These are phyloP conservation scores for Ramalina intermedia DNA, from an alignment of 495 filamentous ascomycete species.

Conservation along the genomic window DNA sequence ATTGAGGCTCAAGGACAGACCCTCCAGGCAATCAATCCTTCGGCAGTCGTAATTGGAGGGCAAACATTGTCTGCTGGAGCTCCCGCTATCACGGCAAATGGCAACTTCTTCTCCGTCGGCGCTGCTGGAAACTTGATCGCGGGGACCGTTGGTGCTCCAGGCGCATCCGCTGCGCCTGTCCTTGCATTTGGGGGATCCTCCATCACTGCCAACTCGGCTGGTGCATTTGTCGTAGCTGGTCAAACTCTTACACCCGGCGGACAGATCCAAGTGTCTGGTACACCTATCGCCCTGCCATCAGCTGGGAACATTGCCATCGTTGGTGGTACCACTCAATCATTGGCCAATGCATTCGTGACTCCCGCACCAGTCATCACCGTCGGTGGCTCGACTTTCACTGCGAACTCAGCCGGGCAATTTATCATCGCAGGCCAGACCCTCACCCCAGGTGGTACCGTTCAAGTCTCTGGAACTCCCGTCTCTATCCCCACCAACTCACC, in stretches of 20 bases:
- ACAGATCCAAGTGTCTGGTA: constrained; percentile 1
- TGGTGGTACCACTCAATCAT: background rate
- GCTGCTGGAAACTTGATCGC: constrained; percentile 4
- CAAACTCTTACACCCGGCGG: constrained; percentile 2
- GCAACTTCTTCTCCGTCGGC: constrained; percentile 5
- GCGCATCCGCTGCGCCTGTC: background rate
- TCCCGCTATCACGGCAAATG: background rate
- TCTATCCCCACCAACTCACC: constrained; percentile 1
- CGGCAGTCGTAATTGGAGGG: background rate
- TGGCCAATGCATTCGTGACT: background rate
- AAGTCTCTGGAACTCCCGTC: background rate
- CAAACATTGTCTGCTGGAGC: constrained; percentile 1
- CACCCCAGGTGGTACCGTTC: constrained; percentile 2
- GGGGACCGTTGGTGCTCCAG: constrained; percentile 1
- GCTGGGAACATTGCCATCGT: background rate
- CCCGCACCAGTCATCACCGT: background rate
- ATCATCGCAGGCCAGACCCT: constrained; percentile 8
- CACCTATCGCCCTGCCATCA: background rate
- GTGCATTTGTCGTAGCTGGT: constrained; percentile 2
- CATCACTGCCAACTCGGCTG: background rate
- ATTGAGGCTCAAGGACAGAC: background rate
- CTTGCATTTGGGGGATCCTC: background rate
- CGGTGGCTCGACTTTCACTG: background rate
- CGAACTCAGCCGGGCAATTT: constrained; percentile 1
- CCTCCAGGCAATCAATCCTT: background rate